Evolutionary conservation across 305 asterid genomes (phyloP).

Genomic region (Fraxinus sp.): DNA sequence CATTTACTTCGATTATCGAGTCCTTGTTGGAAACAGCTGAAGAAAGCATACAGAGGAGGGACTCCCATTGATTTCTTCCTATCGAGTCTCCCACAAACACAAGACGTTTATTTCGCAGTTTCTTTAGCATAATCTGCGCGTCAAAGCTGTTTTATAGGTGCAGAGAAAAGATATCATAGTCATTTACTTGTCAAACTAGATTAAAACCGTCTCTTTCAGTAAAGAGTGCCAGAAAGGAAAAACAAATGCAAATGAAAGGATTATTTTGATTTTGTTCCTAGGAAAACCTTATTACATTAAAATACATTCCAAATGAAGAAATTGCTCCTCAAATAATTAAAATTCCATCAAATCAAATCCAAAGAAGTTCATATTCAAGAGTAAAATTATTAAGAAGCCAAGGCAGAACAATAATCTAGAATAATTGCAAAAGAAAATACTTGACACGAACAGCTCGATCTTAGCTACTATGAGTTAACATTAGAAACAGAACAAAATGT

Average conservation of each 20-base stretch:
- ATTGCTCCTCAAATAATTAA: too few species aligned
- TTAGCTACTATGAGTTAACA: not conserved
- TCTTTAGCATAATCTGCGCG: constrained; percentile 68
- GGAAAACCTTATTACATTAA: not conserved
- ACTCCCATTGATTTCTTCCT: constrained; percentile 34
- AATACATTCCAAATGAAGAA: too few species aligned
- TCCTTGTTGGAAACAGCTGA: constrained; percentile 50
- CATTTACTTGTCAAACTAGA: not conserved
- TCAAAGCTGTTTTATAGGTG: constrained; percentile 51
- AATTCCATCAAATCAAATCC: not conserved
- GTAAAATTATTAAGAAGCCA: too few species aligned
- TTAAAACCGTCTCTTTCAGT: not conserved
- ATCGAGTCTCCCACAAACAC: constrained; percentile 18
- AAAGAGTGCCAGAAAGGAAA: not conserved
- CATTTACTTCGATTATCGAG: constrained; percentile 67
- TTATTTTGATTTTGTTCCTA: too few species aligned
- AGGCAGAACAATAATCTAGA: not conserved
- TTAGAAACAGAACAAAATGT: not conserved
- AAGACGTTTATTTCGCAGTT: constrained; percentile 66
- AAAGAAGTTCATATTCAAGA: not conserved
- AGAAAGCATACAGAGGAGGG: constrained; percentile 84
- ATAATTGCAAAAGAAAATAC: too few species aligned
- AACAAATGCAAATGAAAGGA: not conserved
- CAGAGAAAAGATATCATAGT: not conserved
- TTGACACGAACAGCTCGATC: not conserved